Evolutionary conservation across 1,139 yeast genomes (phyloP), one percentile per base, ranked within the genome.

Genomic region (Geotrichum bryndzae): DNA sequence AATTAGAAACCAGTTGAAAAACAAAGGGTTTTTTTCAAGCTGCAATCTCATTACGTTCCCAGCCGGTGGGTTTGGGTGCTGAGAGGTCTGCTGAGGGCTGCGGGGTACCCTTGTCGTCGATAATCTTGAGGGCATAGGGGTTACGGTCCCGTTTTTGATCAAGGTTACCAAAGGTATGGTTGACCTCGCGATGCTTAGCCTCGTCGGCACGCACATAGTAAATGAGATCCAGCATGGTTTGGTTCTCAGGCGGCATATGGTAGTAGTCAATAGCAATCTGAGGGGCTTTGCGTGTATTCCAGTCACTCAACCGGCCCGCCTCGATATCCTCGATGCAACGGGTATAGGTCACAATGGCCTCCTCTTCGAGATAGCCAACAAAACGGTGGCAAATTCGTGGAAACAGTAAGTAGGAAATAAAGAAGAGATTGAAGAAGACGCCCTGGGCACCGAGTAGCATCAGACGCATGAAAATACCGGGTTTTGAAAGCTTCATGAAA

Each of bases 281-380:
- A 11, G 75, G 75, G 18, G 71, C 75, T 15, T 68, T 66, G 35
- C 61, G 60, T 8, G 67, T 66, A 53, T 80, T 77, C 68, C 87
- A 80, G 56, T 78, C 79, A 2, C 84, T 83, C 54, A 86, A 75
- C 57, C 79, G 74, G 2, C 85, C 85, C 15, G 74, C 70, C 54
- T 83, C 82, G 54, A 82, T 71, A 66, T 87, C 84, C 55, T 82
- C 81, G 53, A 85, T 74, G 58, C 88, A 74, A 67, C 88, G 85
- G 2, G 88, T 78, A 70, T 87, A 87, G 0, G 94, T 87, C 62
- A 82, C 77, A 22, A 87, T 90, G 0, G 92, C 92, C 71, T 87
- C 92, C 70, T 87, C 94, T 72, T 87, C 94, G 55, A 87, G 77
- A 71, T 87, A 87, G 1, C 94, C 94, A 54, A 87, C 94, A 71